phyloP scores from a whole-genome alignment of 805 yeast genomes.

The Metschnikowia amazonensis region DNA sequence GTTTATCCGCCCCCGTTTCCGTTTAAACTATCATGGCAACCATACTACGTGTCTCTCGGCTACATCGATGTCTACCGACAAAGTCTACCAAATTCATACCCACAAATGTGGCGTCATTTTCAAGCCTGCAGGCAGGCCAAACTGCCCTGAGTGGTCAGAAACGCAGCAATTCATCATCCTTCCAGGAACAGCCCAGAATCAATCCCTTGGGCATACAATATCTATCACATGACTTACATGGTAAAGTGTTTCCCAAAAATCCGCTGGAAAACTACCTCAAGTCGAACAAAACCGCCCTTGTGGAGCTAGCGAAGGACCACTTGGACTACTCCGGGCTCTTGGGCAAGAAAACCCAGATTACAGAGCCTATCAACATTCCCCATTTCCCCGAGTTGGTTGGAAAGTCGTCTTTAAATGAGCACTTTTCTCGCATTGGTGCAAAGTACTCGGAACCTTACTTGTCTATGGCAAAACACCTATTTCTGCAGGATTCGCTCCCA shows the following conservation, averaged over 20 bases:
- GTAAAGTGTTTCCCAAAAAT: conserved; percentile 53
- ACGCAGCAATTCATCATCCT: background rate
- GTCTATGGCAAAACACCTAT: conserved; percentile 45
- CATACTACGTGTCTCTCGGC: background rate
- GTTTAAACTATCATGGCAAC: too few relatives aligned
- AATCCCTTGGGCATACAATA: conserved; percentile 83
- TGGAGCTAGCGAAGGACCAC: conserved; percentile 55
- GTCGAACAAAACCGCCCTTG: conserved; percentile 28
- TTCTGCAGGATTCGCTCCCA: conserved; percentile 27
- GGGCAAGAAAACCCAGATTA: conserved; percentile 66
- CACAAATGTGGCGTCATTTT: background rate
- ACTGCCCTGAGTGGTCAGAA: background rate
- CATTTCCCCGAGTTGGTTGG: conserved; percentile 76
- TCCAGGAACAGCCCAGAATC: conserved; percentile 42
- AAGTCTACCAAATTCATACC: background rate
- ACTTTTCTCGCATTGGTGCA: conserved; percentile 69
- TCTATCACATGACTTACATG: conserved; percentile 54
- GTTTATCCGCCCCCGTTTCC: too few relatives aligned
- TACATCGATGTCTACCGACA: background rate
- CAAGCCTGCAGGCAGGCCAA: background rate
- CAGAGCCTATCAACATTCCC: conserved; percentile 54
- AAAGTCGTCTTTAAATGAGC: conserved; percentile 65
- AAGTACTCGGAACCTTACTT: conserved; percentile 58
- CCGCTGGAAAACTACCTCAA: conserved; percentile 26
- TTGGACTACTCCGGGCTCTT: conserved; percentile 60